Conservation (phyloP, 306 rosid species). For the Casuarina glauca region DNA sequence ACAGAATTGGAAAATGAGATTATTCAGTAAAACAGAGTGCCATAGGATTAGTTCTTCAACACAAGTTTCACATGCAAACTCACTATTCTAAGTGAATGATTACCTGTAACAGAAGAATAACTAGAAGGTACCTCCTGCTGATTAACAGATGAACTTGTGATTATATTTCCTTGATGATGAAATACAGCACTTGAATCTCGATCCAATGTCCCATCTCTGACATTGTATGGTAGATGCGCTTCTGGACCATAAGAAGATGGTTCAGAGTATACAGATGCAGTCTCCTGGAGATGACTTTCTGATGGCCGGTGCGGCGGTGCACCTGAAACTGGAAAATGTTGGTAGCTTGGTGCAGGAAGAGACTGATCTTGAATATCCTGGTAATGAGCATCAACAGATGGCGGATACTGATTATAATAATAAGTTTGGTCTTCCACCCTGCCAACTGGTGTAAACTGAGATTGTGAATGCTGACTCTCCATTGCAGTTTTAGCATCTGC, state of each 20-base stretch:
- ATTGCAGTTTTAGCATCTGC: conserved; percentile 75
- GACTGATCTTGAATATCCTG: conserved; percentile 63
- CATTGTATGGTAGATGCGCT: conserved; percentile 48
- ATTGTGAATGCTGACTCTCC: conserved; percentile 74
- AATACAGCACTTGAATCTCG: conserved; percentile 57
- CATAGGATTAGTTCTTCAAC: conserved; percentile 38
- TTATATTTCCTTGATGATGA: conserved; percentile 58
- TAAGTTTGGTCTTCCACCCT: conserved; percentile 72
- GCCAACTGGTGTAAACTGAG: conserved; percentile 60
- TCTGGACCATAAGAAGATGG: conserved; percentile 55
- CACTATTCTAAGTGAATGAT: conserved; percentile 56
- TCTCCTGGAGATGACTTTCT: conserved; percentile 54
- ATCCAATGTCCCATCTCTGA: conserved; percentile 50
- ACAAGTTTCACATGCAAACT: conserved; percentile 60
- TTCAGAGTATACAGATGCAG: conserved; percentile 48
- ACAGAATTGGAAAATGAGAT: conserved; percentile 28
- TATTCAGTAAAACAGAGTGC: conserved; percentile 37
- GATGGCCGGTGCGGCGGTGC: conserved; percentile 45
- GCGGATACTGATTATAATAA: conserved; percentile 74
- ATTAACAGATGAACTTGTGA: conserved; percentile 71
- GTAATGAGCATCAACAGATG: conserved; percentile 46
- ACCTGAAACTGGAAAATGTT: conserved; percentile 64
- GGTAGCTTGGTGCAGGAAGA: conserved; percentile 58
- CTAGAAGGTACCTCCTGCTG: conserved; percentile 99
- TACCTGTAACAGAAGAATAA: conserved; percentile 99